phyloP scores from a whole-genome alignment of 345 rosid species.

The Viola odorata region DNA sequence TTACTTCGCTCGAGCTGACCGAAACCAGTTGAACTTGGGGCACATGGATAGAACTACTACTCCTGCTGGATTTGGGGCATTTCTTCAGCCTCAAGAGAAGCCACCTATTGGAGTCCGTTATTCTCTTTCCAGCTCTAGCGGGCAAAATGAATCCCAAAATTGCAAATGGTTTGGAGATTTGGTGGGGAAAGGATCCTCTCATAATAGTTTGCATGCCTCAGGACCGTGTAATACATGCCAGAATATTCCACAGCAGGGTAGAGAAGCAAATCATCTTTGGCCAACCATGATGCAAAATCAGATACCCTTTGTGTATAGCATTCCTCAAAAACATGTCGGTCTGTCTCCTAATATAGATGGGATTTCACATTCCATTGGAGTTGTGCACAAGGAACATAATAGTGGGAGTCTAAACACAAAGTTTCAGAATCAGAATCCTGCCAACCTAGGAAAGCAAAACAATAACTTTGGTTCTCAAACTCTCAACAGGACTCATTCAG shows the following conservation, averaged over 20 bases:
- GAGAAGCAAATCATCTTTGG: slow-evolving; percentile 46
- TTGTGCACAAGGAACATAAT: slow-evolving; percentile 24
- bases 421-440: slow-evolving; percentile 32
- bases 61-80: slow-evolving; percentile 32
- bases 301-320: slow-evolving; percentile 31
- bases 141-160: slow-evolving; percentile 31
- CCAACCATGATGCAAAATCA: slow-evolving; percentile 44
- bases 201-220: slow-evolving; percentile 25
- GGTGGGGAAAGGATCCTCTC: slow-evolving; percentile 33
- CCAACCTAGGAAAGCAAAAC: slow-evolving; percentile 39
- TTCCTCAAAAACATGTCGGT: slow-evolving; percentile 29
- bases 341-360: slow-evolving; percentile 29
- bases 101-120: slow-evolving; percentile 33
- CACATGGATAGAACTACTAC: slow-evolving; percentile 35
- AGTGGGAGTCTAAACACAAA: slow-evolving; percentile 28
- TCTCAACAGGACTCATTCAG: slow-evolving; percentile 26
- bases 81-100: slow-evolving; percentile 42
- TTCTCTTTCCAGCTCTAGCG: slow-evolving; percentile 34
- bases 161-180: slow-evolving; percentile 44
- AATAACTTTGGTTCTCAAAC: slow-evolving; percentile 39
- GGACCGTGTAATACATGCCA: slow-evolving; percentile 43
- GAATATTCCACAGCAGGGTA: slow-evolving; percentile 36
- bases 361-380: slow-evolving; percentile 31
- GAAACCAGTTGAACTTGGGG: slow-evolving; percentile 18
- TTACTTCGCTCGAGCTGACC: slow-evolving; percentile 36